Evolutionary conservation across 2,329 filamentous ascomycete species (phyloP).

Genomic region (Xylariaceae sp.): DNA sequence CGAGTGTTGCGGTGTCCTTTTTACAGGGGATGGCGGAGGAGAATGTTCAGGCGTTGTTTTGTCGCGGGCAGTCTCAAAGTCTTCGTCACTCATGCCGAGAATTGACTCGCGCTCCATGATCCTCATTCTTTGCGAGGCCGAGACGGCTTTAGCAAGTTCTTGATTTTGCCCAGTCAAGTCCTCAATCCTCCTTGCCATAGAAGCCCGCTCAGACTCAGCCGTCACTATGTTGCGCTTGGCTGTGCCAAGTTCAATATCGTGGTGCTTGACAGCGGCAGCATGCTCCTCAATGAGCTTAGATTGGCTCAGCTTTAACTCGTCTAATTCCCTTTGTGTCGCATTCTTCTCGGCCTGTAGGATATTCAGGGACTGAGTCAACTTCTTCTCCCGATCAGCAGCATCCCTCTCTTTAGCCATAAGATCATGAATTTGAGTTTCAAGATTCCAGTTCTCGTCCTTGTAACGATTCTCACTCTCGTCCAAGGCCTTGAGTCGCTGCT

Average conservation of each 20-base stretch:
- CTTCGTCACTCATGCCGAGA: slow-evolving; percentile 62
- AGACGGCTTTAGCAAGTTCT: slow-evolving; percentile 83
- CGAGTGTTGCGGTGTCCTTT: slow-evolving; percentile 86
- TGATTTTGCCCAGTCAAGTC: slow-evolving; percentile 88
- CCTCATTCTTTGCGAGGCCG: slow-evolving; percentile 67
- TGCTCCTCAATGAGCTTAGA: slow-evolving; percentile 83
- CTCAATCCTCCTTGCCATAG: slow-evolving; percentile 82
- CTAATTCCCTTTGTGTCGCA: slow-evolving; percentile 79
- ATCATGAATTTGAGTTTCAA: slow-evolving; percentile 91
- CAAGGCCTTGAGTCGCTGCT: slow-evolving; percentile 77
- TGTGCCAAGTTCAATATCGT: slow-evolving; percentile 85
- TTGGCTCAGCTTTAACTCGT: slow-evolving; percentile 82
- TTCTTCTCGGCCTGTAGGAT: slow-evolving; percentile 74
- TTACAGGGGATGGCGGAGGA: slow-evolving; percentile 86
- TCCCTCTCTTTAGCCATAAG: slow-evolving; percentile 74
- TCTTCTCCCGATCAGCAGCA: slow-evolving; percentile 79
- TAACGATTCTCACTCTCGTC: slow-evolving; percentile 95
- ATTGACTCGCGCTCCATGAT: slow-evolving; percentile 65
- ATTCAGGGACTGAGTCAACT: slow-evolving; percentile 73
- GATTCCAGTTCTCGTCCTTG: slow-evolving; percentile 98
- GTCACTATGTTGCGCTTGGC: slow-evolving; percentile 78
- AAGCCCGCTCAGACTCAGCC: slow-evolving; percentile 76
- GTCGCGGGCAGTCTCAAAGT: slow-evolving; percentile 67
- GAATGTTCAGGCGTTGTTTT: slow-evolving; percentile 84
- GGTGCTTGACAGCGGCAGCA: slow-evolving; percentile 73